Percentiles rank a stretch among this genome's conserved stretches.
phyloP scores from a whole-genome alignment of 179 eudicot species.

The Dionaea muscipula region DNA sequence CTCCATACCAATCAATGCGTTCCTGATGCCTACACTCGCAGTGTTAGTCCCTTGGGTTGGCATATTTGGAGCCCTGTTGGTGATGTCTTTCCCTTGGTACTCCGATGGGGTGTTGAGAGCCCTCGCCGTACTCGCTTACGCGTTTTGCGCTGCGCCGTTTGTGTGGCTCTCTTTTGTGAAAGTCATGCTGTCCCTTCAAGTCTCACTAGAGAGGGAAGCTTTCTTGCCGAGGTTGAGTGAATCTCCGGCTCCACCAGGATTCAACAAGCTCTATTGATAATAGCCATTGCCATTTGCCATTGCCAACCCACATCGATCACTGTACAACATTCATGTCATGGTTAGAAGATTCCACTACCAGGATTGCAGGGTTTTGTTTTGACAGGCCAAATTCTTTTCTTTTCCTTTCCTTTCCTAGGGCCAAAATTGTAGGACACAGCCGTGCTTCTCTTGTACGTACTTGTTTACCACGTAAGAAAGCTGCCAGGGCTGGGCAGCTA shows the following conservation, averaged over 20 bases:
- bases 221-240: constrained; percentile 62
- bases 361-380: no score
- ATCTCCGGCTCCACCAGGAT: constrained; percentile 31
- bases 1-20: constrained; percentile 40
- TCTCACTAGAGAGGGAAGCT: constrained; percentile 55
- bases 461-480: no score
- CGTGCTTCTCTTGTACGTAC: no score
- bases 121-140: constrained; percentile 46
- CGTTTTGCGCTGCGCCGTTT: constrained; percentile 53
- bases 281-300: neutral
- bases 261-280: constrained; percentile 51
- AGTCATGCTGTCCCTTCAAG: constrained; percentile 35
- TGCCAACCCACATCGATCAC: no score
- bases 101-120: constrained; percentile 64
- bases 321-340: no score
- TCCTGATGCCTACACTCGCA: constrained; percentile 47
- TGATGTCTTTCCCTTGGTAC: constrained; percentile 82
- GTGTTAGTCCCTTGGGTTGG: constrained; percentile 56
- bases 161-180: constrained; percentile 40
- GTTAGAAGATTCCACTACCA: no score
- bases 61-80: constrained; percentile 49
- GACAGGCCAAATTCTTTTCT: no score
- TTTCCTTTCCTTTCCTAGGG: no score
- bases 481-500: no score
- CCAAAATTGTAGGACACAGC: no score